These are phyloP conservation scores for Penicillium parvum DNA, from an alignment of 495 filamentous ascomycete genomes.

Conservation along the genomic window DNA sequence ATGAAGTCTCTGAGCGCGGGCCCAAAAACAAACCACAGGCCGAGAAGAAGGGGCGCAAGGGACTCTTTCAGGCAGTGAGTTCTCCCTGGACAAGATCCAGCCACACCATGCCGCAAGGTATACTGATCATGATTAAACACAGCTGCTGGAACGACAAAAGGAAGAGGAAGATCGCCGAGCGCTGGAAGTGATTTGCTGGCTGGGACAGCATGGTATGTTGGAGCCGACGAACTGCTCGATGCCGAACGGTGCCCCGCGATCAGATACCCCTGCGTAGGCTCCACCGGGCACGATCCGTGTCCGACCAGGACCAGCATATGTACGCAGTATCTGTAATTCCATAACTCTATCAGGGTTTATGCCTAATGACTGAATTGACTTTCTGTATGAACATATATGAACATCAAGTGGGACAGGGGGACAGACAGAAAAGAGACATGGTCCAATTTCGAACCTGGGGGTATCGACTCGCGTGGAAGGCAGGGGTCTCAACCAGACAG, in stretches of 20 bases:
- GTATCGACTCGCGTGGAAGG: not conserved
- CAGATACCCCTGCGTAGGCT: constrained; percentile 2
- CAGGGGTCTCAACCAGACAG: too few species aligned
- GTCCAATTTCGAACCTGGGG: not conserved
- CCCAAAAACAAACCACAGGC: constrained; percentile 31
- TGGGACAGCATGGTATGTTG: constrained; percentile 40
- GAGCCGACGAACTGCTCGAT: constrained; percentile 5
- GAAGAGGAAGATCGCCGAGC: constrained; percentile 39
- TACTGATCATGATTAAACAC: not conserved
- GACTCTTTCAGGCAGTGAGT: constrained; percentile 50
- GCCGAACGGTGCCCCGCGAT: constrained; percentile 4
- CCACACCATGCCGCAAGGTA: constrained; percentile 7
- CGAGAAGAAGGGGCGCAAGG: constrained; percentile 38
- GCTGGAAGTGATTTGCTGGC: constrained; percentile 42
- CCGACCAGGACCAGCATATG: too few species aligned
- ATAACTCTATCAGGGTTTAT: too few species aligned
- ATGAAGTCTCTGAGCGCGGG: constrained; percentile 33
- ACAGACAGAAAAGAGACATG: not conserved
- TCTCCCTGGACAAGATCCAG: not conserved
- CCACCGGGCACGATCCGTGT: not conserved
- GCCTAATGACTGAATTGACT: too few species aligned
- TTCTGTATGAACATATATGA: not conserved
- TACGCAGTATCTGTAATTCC: too few species aligned
- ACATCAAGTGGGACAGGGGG: not conserved
- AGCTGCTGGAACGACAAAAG: constrained; percentile 47